Conservation (phyloP, 768 basidiomycete genomes). For the Floccularia luteovirens region DNA sequence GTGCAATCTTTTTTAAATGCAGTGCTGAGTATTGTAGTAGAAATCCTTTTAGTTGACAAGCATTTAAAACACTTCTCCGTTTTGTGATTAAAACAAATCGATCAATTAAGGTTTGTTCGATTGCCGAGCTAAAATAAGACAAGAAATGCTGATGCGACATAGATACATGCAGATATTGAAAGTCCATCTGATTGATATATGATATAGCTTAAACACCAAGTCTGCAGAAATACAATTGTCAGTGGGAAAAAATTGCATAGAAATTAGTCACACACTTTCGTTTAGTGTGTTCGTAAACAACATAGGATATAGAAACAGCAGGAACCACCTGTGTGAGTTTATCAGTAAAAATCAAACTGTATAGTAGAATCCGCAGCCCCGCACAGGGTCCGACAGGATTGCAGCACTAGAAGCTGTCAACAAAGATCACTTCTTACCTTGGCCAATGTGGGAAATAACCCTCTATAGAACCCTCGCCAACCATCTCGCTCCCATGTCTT, state of each 20-base stretch:
- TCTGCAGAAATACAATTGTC: conserved; percentile 24
- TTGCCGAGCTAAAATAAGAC: no score
- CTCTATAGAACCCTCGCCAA: conserved; percentile 92
- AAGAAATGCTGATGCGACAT: no score
- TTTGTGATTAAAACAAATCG: no score
- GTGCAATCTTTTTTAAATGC: no score
- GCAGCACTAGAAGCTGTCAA: conserved; percentile 1
- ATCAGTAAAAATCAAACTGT: neutral
- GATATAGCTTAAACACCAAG: conserved; percentile 54
- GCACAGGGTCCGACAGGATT: neutral
- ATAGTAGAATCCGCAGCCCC: neutral
- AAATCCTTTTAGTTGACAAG: no score
- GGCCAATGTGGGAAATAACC: conserved; percentile 85
- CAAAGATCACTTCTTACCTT: conserved; percentile 45
- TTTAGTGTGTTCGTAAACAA: conserved; percentile 87
- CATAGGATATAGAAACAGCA: conserved; percentile 93
- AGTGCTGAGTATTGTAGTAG: no score
- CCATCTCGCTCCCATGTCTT: conserved; percentile 83
- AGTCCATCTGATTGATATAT: no score
- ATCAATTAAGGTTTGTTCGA: no score
- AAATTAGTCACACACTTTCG: conserved; percentile 43
- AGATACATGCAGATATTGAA: no score
- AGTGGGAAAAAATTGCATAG: conserved; percentile 4
- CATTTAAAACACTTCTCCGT: no score
- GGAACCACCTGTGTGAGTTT: conserved; percentile 69